Percentiles rank a stretch among this genome's conserved stretches.
phyloP scores from a whole-genome alignment of 345 rosid genomes.

The Linum trigynum region DNA sequence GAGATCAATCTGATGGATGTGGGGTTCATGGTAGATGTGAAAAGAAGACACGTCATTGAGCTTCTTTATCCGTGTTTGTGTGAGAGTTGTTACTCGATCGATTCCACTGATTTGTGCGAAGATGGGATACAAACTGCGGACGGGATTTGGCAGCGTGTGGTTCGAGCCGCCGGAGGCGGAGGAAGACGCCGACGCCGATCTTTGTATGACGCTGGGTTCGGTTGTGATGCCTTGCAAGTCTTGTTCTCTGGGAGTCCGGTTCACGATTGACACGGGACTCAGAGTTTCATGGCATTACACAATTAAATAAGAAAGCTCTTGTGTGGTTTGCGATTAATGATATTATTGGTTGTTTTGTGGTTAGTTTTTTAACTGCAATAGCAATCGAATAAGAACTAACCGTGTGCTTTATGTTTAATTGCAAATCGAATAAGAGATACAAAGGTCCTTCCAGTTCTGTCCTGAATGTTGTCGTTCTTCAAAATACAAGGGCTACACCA shows the following conservation, averaged over 20 bases:
- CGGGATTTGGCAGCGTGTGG: conserved; percentile 28
- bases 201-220: conserved; percentile 47
- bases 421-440: too few relatives aligned
- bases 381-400: too few relatives aligned
- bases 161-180: conserved; percentile 4
- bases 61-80: conserved; percentile 64
- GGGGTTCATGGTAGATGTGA: conserved; percentile 41
- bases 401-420: too few relatives aligned
- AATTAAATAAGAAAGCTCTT: too few relatives aligned
- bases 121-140: conserved; percentile 52
- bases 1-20: conserved; percentile 49
- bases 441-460: too few relatives aligned
- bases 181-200: conserved; percentile 23
- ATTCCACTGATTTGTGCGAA: conserved; percentile 57
- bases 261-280: conserved; percentile 35
- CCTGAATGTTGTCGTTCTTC: too few relatives aligned
- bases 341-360: too few relatives aligned
- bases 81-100: conserved; percentile 61
- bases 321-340: too few relatives aligned
- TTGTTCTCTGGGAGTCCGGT: conserved; percentile 58
- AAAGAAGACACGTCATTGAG: conserved; percentile 30
- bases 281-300: conserved; percentile 14
- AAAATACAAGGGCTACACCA: too few relatives aligned
- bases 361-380: too few relatives aligned
- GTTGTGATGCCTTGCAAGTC: conserved; percentile 80